phyloP scores from a whole-genome alignment of 495 filamentous ascomycete genomes.

The Aspergillus baeticus region DNA sequence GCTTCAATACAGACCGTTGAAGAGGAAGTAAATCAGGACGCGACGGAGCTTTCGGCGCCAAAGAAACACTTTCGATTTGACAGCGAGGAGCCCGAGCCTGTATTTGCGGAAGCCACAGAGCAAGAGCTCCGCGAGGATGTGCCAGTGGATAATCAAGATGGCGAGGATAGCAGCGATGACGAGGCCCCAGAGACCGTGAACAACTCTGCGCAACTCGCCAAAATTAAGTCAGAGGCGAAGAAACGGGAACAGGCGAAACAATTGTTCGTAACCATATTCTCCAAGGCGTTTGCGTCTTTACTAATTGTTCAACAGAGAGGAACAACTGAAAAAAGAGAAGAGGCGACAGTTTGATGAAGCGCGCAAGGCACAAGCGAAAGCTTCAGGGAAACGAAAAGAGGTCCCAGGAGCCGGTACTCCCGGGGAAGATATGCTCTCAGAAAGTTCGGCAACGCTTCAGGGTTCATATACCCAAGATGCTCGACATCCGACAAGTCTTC shows the following conservation, averaged over 20 bases:
- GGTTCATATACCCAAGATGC: slow-evolving; percentile 40
- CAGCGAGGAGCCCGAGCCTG: slow-evolving; percentile 48
- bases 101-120: slow-evolving; percentile 21
- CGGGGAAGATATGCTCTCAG: slow-evolving; percentile 36
- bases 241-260: slow-evolving; percentile 36
- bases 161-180: slow-evolving; percentile 37
- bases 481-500: slow-evolving; percentile 38
- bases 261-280: slow-evolving; percentile 28
- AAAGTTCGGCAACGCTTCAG: slow-evolving; percentile 42
- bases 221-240: slow-evolving; percentile 42
- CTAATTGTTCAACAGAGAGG: slow-evolving; percentile 37
- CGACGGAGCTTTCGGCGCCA: slow-evolving; percentile 15
- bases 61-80: slow-evolving; percentile 43
- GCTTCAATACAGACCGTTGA: slow-evolving; percentile 25
- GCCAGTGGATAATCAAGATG: slow-evolving; percentile 26
- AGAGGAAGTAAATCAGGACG: slow-evolving; percentile 16
- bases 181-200: slow-evolving; percentile 52
- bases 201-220: slow-evolving; percentile 42
- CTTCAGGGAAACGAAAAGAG: slow-evolving; percentile 35
- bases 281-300: not conserved
- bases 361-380: slow-evolving; percentile 48
- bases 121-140: slow-evolving; percentile 23
- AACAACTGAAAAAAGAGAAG: slow-evolving; percentile 45
- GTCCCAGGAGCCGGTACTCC: slow-evolving; percentile 3
- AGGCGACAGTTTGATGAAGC: slow-evolving; percentile 47